These are phyloP conservation scores for Venturia effusa DNA, from an alignment of 2,329 filamentous ascomycete species.

Conservation along the genomic window DNA sequence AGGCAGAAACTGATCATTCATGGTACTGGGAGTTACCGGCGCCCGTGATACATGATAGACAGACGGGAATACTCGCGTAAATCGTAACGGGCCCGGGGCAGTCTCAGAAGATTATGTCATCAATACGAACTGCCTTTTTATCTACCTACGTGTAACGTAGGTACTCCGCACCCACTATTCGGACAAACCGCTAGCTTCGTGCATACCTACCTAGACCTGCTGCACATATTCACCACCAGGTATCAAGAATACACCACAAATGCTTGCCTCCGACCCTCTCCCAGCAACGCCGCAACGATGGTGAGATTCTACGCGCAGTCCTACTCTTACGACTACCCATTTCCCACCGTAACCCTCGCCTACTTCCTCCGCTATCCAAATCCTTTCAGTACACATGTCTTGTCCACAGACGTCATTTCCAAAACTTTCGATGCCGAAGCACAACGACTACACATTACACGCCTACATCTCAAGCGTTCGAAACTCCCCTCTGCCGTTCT, in stretches of 20 bases:
- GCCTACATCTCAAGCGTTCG: constrained; percentile 72
- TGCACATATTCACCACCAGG: background rate
- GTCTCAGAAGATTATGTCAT: too few relatives aligned
- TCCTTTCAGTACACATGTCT: constrained; percentile 70
- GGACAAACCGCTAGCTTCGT: too few relatives aligned
- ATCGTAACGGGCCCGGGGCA: too few relatives aligned
- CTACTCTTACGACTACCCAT: constrained; percentile 69
- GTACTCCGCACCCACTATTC: too few relatives aligned
- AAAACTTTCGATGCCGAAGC: constrained; percentile 62
- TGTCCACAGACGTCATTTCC: constrained; percentile 73
- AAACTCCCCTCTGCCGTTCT: constrained; percentile 64
- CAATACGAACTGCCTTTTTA: too few relatives aligned
- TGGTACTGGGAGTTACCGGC: too few relatives aligned
- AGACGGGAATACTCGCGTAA: too few relatives aligned
- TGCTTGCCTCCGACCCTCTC: background rate
- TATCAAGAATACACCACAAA: background rate
- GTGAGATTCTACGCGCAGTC: constrained; percentile 44
- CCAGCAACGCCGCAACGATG: constrained; percentile 24
- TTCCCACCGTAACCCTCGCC: constrained; percentile 75
- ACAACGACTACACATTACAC: constrained; percentile 65
- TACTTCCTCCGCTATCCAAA: constrained; percentile 87
- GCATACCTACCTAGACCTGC: too few relatives aligned
- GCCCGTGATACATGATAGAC: too few relatives aligned
- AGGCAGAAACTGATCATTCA: too few relatives aligned
- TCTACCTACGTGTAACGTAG: too few relatives aligned